phyloP scores from a whole-genome alignment of 1,139 yeast species.

The Taphrina deformans region DNA sequence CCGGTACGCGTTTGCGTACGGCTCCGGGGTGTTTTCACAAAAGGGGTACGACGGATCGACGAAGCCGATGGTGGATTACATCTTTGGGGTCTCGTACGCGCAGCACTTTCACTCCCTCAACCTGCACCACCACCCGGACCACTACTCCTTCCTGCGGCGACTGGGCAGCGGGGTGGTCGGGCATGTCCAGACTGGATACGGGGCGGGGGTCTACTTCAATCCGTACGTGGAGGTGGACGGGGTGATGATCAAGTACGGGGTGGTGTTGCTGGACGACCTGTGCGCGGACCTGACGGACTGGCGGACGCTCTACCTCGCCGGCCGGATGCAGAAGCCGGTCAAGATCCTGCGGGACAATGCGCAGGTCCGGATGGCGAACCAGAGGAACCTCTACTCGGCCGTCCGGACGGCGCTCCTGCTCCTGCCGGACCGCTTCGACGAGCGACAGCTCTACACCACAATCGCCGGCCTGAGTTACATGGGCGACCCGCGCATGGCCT shows the following conservation, averaged over 20 bases:
- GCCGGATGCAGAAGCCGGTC: slow-evolving; percentile 92
- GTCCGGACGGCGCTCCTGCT: slow-evolving; percentile 69
- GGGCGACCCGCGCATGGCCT: slow-evolving; percentile 82
- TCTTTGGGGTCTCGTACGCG: slow-evolving; percentile 77
- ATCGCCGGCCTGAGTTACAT: slow-evolving; percentile 79
- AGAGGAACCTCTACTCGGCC: slow-evolving; percentile 75
- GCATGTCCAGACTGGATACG: slow-evolving; percentile 60
- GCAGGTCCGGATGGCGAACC: slow-evolving; percentile 64
- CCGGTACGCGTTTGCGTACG: slow-evolving; percentile 83
- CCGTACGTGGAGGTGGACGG: slow-evolving; percentile 74
- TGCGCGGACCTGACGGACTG: slow-evolving; percentile 73
- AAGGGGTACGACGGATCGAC: slow-evolving; percentile 57
- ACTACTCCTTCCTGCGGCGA: slow-evolving; percentile 67
- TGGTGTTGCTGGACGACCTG: slow-evolving; percentile 63
- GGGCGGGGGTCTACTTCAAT: slow-evolving; percentile 91
- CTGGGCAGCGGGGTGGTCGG: slow-evolving; percentile 65
- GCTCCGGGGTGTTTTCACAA: slow-evolving; percentile 90
- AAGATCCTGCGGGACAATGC: slow-evolving; percentile 64
- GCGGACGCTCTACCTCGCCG: slow-evolving; percentile 85
- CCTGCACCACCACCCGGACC: slow-evolving; percentile 62
- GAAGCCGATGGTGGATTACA: slow-evolving; percentile 78
- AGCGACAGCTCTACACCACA: slow-evolving; percentile 66
- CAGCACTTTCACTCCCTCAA: slow-evolving; percentile 74
- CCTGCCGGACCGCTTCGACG: slow-evolving; percentile 57
- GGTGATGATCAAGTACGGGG: slow-evolving; percentile 75